These are phyloP conservation scores for Colletotrichum abscissum DNA, from an alignment of 2,329 filamentous ascomycete genomes.

Conservation along the genomic window DNA sequence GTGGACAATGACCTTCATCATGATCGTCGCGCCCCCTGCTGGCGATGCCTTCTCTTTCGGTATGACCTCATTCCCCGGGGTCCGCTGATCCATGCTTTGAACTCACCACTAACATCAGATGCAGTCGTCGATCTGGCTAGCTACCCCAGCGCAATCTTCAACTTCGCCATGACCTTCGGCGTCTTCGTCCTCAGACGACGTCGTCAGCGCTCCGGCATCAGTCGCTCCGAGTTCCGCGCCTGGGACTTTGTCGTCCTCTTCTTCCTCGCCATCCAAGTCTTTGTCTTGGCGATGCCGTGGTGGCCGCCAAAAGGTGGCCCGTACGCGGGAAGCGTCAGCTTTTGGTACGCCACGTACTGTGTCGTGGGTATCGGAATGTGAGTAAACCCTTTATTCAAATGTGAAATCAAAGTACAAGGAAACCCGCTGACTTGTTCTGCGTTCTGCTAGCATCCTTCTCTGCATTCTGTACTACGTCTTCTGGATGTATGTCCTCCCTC, in stretches of 20 bases:
- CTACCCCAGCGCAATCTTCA: slow-evolving; percentile 70
- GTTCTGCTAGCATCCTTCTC: slow-evolving; percentile 53
- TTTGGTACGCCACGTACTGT: slow-evolving; percentile 79
- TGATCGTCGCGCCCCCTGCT: slow-evolving; percentile 70
- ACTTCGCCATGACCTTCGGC: slow-evolving; percentile 65
- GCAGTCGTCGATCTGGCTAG: slow-evolving; percentile 67
- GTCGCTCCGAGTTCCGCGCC: slow-evolving; percentile 63
- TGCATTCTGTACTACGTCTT: slow-evolving; percentile 68
- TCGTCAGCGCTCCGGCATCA: slow-evolving; percentile 61
- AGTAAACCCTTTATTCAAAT: slow-evolving; percentile 44
- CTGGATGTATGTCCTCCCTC: slow-evolving; percentile 69
- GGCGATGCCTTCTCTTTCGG: slow-evolving; percentile 74
- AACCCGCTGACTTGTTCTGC: not conserved
- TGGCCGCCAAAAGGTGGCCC: slow-evolving; percentile 71
- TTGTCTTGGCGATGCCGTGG: slow-evolving; percentile 77
- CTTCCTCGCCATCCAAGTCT: slow-evolving; percentile 68
- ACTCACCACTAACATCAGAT: not conserved
- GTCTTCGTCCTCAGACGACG: slow-evolving; percentile 67
- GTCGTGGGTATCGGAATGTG: slow-evolving; percentile 73
- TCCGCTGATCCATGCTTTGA: not conserved
- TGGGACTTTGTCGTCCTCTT: slow-evolving; percentile 71
- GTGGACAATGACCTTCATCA: slow-evolving; percentile 67
- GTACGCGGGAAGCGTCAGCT: slow-evolving; percentile 73
- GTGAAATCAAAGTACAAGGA: not conserved
- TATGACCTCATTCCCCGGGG: slow-evolving; percentile 46